Evolutionary conservation across 73 alveolate genomes (phyloP).

Genomic region (Stentor coeruleus): DNA sequence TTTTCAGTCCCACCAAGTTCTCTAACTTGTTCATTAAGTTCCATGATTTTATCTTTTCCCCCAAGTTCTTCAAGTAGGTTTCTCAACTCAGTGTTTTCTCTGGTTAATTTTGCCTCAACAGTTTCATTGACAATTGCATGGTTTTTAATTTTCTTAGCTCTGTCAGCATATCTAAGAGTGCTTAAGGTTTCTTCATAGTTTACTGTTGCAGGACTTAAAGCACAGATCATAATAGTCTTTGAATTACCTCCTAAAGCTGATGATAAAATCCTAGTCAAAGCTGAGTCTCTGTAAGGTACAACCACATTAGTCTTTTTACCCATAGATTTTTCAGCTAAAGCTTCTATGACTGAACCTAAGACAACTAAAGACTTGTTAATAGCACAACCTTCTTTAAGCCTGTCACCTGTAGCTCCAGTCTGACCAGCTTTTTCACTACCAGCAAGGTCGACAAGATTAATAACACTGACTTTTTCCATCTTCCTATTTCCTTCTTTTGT

Average conservation of each 20-base stretch:
- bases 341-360: constrained; percentile 69
- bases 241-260: constrained; percentile 97
- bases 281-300: constrained; percentile 93
- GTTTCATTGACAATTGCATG: constrained; percentile 87
- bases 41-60: constrained; percentile 71
- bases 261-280: constrained; percentile 85
- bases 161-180: constrained; percentile 92
- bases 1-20: constrained; percentile 57
- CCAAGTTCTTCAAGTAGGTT: constrained; percentile 71
- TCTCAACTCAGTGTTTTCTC: too few species aligned
- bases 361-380: constrained; percentile 84
- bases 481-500: background rate
- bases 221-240: constrained; percentile 93
- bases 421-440: constrained; percentile 93
- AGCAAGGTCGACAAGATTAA: constrained; percentile 96
- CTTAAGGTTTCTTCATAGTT: constrained; percentile 88
- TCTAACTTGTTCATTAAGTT: constrained; percentile 42
- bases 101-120: too few species aligned
- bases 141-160: constrained; percentile 89
- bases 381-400: constrained; percentile 87
- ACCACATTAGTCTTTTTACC: constrained; percentile 71
- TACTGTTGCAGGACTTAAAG: constrained; percentile 88
- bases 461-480: constrained; percentile 56
- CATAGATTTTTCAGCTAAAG: constrained; percentile 76
- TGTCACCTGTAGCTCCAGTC: constrained; percentile 77